Percentiles rank a stretch among this genome's conserved stretches.
phyloP scores from a whole-genome alignment of 2,329 filamentous ascomycete species.

The Lachnellula hyalina region DNA sequence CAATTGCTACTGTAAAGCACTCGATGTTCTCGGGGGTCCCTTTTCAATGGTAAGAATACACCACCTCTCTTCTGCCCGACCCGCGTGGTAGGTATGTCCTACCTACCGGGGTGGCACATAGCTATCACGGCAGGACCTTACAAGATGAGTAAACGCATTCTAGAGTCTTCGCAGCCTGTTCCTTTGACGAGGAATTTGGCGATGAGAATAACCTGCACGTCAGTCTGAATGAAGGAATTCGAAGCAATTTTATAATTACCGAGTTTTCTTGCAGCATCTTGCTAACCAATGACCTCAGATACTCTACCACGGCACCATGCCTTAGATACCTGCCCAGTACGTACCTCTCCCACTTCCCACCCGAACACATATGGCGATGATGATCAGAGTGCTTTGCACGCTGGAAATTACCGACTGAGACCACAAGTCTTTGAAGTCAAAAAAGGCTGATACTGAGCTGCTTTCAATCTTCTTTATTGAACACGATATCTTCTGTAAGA shows the following conservation, averaged over 20 bases:
- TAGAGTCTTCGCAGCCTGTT: conserved; percentile 98
- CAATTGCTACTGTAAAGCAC: too few species aligned
- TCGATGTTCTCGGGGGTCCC: too few species aligned
- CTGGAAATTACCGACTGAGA: conserved; percentile 98
- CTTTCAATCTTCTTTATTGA: conserved; percentile 10
- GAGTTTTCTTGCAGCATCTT: not conserved
- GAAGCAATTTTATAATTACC: not conserved
- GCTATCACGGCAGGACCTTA: too few species aligned
- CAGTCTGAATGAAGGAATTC: conserved; percentile 64
- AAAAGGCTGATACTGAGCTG: conserved; percentile 77
- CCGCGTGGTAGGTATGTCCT: conserved; percentile 24
- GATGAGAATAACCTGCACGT: conserved; percentile 49
- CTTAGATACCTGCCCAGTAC: conserved; percentile 2
- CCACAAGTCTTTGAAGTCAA: conserved; percentile 67
- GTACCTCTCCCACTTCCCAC: conserved; percentile 1
- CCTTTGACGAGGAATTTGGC: conserved; percentile 23
- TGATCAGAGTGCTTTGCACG: conserved; percentile 39
- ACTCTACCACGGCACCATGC: not conserved
- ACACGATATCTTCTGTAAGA: conserved; percentile 9
- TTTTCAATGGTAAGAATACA: conserved; percentile 20
- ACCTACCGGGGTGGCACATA: too few species aligned
- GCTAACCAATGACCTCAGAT: not conserved
- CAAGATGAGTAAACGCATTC: conserved; percentile 64
- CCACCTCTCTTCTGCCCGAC: conserved; percentile 15
- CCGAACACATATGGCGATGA: conserved; percentile 32